Base-by-base conservation (phyloP, 2,329 filamentous ascomycete species). In the Hymenoscyphus scutula region DNA sequence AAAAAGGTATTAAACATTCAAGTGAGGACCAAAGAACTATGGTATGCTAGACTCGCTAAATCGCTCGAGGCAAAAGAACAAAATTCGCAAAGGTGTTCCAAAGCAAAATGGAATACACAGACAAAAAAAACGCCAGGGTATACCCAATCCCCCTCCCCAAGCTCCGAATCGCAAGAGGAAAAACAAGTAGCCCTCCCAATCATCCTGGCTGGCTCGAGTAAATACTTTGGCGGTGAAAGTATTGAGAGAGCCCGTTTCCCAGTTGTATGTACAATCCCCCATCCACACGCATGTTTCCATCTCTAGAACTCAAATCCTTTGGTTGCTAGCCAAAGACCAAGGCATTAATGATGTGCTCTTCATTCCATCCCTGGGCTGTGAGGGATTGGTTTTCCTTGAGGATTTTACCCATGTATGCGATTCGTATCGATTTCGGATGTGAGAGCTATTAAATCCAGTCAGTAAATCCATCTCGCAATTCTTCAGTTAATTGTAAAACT, bases 381-480 rank as follows among this genome's bases (percentile, higher is more conserved):
- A 97, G 78, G 0, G 88, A 82, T 23, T 84, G 74, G 60, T 82
- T 81, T 67, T 94, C 90, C 67, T 87, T 86, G 54, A 97, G 82
- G 58, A 93, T 84, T 73, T 87, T 91, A 68, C 93, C 93, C 76
- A 95, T 82, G 74, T 96, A 96, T 23, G 86, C 88, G 63, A 97
- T 83, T 60, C 86, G 85, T 58, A 97, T 79, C 56, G 81, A 83
- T 65, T 84, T 85, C 53, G 78, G 79, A 7, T 79, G 73, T 1
- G 82, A 75, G 34, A 93, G 78, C 89, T 74, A 45, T 7, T 53
- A 15, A 19, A 48, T 25, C 3, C 23, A 5, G 11, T 48, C 10
- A 48, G 19, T 48, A 48, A 11, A 13, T 2, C 19, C 41, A 23
- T 48, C 19, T 48, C 10, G 19, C 19, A 23, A 27, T 17, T 67